A percentile compares a stretch with the other conserved stretches of the same genome.
Conservation (phyloP, 1,284 basidiomycete genomes). For the Tilletia caries region DNA sequence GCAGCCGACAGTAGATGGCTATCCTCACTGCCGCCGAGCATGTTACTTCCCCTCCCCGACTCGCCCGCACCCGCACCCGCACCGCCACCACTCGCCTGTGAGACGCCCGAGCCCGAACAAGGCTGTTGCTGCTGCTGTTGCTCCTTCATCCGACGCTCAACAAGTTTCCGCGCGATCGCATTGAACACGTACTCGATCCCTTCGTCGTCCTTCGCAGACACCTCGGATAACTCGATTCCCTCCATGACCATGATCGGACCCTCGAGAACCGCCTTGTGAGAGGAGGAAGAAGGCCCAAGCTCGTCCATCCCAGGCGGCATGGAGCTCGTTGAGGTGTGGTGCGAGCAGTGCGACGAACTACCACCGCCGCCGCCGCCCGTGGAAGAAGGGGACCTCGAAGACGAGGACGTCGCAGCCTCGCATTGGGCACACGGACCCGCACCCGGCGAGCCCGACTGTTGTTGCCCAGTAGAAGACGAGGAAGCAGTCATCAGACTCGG, state of each 20-base stretch:
- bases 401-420: slow-evolving; percentile 18
- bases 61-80: too few relatives aligned
- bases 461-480: background rate
- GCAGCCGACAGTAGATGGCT: background rate
- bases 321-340: slow-evolving; percentile 16
- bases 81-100: background rate
- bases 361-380: background rate
- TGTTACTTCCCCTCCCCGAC: background rate
- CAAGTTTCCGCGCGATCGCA: slow-evolving; percentile 35
- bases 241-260: slow-evolving; percentile 17
- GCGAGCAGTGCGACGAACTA: background rate
- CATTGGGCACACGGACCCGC: slow-evolving; percentile 13
- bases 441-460: slow-evolving; percentile 14
- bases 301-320: slow-evolving; percentile 1
- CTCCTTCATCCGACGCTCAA: slow-evolving; percentile 19
- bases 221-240: slow-evolving; percentile 36
- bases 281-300: background rate
- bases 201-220: slow-evolving; percentile 37
- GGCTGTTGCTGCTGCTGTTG: too few relatives aligned
- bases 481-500: background rate
- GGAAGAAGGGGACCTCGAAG: slow-evolving; percentile 13
- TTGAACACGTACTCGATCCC: slow-evolving; percentile 36
- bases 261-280: background rate
- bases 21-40: background rate
- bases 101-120: background rate